phyloP scores from a whole-genome alignment of 2,329 filamentous ascomycete genomes.

The Rutstroemia sydowiana region DNA sequence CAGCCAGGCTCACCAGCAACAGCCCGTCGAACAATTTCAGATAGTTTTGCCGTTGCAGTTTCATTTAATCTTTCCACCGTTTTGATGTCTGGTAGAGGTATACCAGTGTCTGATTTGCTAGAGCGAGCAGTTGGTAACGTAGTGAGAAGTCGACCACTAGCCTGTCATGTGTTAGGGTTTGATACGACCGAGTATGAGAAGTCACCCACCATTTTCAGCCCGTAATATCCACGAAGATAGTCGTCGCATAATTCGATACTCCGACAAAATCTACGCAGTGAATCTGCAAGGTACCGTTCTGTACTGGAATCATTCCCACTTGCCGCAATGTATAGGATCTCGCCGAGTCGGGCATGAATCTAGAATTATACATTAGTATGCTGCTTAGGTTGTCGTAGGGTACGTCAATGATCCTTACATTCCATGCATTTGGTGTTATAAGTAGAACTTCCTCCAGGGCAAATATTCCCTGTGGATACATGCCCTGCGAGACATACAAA shows the following conservation, averaged over 20 bases:
- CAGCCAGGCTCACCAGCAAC: constrained; percentile 55
- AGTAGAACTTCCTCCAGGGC: constrained; percentile 86
- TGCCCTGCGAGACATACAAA: constrained; percentile 71
- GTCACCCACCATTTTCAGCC: constrained; percentile 65
- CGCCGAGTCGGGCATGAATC: constrained; percentile 82
- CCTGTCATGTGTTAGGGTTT: constrained; percentile 23
- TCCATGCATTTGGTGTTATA: constrained; percentile 88
- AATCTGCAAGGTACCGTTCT: constrained; percentile 56
- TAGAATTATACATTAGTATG: constrained; percentile 32
- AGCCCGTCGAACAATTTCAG: constrained; percentile 65
- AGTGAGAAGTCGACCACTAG: constrained; percentile 37
- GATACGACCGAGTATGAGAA: not conserved
- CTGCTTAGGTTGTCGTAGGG: constrained; percentile 11
- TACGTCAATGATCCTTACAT: constrained; percentile 52
- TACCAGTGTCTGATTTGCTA: constrained; percentile 37
- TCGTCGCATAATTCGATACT: constrained; percentile 91
- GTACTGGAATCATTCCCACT: constrained; percentile 34
- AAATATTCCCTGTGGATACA: constrained; percentile 78
- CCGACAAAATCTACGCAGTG: constrained; percentile 77
- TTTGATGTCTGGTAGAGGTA: constrained; percentile 46
- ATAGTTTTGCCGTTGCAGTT: constrained; percentile 64
- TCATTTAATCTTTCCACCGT: constrained; percentile 64
- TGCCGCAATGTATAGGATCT: constrained; percentile 68
- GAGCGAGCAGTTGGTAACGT: constrained; percentile 38
- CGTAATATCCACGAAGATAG: constrained; percentile 88